Conservation (phyloP, 2,329 filamentous ascomycete species). For the Paraphaeosphaeria minitans region DNA sequence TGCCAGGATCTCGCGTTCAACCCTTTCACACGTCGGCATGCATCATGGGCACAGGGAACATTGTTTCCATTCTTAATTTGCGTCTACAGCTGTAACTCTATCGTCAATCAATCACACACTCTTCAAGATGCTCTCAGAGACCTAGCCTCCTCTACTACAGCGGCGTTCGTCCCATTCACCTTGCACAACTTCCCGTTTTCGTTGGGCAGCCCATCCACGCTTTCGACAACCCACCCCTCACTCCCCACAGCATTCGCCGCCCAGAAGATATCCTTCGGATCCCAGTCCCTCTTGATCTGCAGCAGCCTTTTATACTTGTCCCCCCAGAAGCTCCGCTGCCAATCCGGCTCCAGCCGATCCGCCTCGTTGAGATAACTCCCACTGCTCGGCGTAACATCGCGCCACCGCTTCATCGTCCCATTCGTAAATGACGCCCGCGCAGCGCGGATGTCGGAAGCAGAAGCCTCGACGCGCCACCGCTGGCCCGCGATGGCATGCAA, state of each 20-base stretch:
- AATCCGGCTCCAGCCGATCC: constrained; percentile 43
- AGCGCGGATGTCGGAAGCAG: constrained; percentile 16
- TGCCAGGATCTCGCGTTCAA: neutral
- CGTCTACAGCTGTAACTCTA: neutral
- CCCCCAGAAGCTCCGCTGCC: constrained; percentile 47
- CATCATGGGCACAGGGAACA: neutral
- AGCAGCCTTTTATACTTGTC: constrained; percentile 26
- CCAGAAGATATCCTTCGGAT: constrained; percentile 32
- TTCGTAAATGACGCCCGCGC: constrained; percentile 24
- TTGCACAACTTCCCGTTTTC: constrained; percentile 34
- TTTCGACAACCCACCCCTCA: constrained; percentile 29
- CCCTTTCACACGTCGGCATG: neutral
- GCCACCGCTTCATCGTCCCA: constrained; percentile 32
- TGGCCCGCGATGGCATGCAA: constrained; percentile 28
- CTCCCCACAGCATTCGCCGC: constrained; percentile 31
- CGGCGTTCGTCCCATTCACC: constrained; percentile 10
- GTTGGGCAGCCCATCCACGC: constrained; percentile 27
- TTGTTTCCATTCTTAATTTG: neutral
- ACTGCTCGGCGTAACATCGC: constrained; percentile 27
- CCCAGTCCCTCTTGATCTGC: constrained; percentile 25
- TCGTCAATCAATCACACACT: neutral
- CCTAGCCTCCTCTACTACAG: neutral
- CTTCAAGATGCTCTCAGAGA: neutral
- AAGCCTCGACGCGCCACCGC: constrained; percentile 15
- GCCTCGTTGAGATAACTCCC: constrained; percentile 45